Evolutionary conservation across 169 alveolate species (phyloP), one percentile per base, ranked within the genome.

Genomic region (Sarcocystis neurona): DNA sequence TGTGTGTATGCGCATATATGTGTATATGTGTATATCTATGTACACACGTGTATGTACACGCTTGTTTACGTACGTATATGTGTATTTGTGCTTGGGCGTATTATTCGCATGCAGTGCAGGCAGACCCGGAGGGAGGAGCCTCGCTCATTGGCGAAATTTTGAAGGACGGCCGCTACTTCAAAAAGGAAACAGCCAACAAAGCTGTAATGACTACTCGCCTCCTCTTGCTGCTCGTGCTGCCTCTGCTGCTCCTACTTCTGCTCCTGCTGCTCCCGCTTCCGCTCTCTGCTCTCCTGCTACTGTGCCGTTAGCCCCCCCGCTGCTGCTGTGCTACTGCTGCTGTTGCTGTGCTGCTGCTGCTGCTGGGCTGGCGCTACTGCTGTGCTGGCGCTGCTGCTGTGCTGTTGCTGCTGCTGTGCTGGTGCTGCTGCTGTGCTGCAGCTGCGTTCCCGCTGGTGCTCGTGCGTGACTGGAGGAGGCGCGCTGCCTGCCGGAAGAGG

Each of bases 81-180:
- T 20, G 43, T 66, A 32, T 66, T 30, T n/a, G n/a, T n/a, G n/a
- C n/a, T 23, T 12, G n/a, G 30, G n/a, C 75, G 10, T 75, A 41
- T n/a, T 46, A 39, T 2, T 18, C 32, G 56, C 53, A 46, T 39
- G 50, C 90, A 41, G 88, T 84, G 43, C 80, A 53, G 46, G 87
- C 79, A 1, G 78, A 72, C 32, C 85, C 75, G 70, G 93, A 91
- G 30, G 34, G 60, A 37, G 89, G 87, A 27, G 92, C 53, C 3
- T 43, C 34, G 53, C 68, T 92, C 23, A 66, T 89, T 15, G 85
- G 60, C 23, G 94, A 90, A 72, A 92, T 93, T 46, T 58, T 89
- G 43, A 88, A 89, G 43, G 94, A 92, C 32, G 94, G 93, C 41
- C 80, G 94, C 15, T 93, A 88, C 68, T 93, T 84, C 90, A 85